These are phyloP conservation scores for Ceratorhiza oryzae-sativae DNA, from an alignment of 1,284 basidiomycete species.

Conservation along the genomic window DNA sequence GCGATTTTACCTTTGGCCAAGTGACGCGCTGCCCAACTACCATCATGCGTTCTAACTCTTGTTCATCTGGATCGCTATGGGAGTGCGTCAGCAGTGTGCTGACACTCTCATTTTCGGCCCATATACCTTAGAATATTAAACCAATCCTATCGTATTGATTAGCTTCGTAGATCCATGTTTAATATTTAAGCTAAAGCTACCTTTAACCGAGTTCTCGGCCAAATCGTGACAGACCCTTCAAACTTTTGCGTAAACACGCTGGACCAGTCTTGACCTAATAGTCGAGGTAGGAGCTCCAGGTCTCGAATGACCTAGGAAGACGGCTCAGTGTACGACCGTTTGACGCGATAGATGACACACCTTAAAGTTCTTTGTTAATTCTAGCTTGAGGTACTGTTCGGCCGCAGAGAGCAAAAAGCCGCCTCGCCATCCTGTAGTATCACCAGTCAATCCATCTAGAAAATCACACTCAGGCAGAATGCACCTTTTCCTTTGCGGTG, in stretches of 20 bases:
- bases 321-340: background rate
- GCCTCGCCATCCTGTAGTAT: conserved; percentile 81
- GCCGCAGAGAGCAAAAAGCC: conserved; percentile 93
- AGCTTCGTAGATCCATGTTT: conserved; percentile 8
- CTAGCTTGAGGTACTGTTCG: conserved; percentile 93
- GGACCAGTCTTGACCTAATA: conserved; percentile 94
- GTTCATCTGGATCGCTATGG: conserved; percentile 80
- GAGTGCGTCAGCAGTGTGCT: too few species aligned
- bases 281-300: conserved; percentile 85
- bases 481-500: conserved; percentile 89
- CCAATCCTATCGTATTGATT: conserved; percentile 72
- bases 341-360: conserved; percentile 49
- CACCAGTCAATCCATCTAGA: background rate
- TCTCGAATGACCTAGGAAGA: conserved; percentile 80
- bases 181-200: conserved; percentile 54
- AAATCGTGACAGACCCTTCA: conserved; percentile 84
- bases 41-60: conserved; percentile 84
- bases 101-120: too few species aligned
- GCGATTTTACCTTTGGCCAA: conserved; percentile 81
- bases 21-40: conserved; percentile 87
- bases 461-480: conserved; percentile 38
- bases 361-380: conserved; percentile 95
- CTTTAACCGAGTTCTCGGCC: conserved; percentile 80
- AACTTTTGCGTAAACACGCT: conserved; percentile 92
- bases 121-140: conserved; percentile 68